Evolutionary conservation across 2,329 filamentous ascomycete genomes (phyloP), one percentile per base, ranked within the genome.

Genomic region (Nigrospora oryzae): DNA sequence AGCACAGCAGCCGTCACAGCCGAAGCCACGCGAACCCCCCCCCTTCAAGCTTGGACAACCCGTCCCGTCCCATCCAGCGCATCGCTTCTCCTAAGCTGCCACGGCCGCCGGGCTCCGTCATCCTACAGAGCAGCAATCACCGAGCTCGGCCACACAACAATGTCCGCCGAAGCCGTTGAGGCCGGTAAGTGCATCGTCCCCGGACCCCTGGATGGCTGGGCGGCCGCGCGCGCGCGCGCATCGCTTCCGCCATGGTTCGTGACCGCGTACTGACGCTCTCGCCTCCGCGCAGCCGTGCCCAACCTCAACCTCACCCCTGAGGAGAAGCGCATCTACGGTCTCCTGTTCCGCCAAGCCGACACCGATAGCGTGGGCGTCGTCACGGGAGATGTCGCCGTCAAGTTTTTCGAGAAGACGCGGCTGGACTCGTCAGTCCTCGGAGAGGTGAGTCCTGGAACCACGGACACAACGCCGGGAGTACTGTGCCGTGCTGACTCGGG

Each of bases 331-430:
- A 81, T 87, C 48, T 98, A 94, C 66, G 88, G 86, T 56, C 89
- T 93, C 66, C 83, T 98, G 51, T 96, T 98, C 69, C 83, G 86
- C 64, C 84, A 89, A 58, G 93, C 93, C 53, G 93, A 98, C 67
- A 86, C 84, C 48, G 93, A 96, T 56, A 86, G 81, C 62, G 84
- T 95, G 46, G 89, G 90, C 45, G 89, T 97, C 52, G 88, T 98
- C 32, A 96, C 93, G 15, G 93, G 93, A 65, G 93, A 98, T 67
- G 79, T 94, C 49, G 93, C 93, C 47, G 90, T 98, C 64, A 88
- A 89, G 63, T 97, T 98, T 73, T 98, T 98, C 62, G 90, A 97
- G 67, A 93, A 93, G 74, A 97, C 93, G 38, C 84, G 86, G 55
- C 75, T 98, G 40, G 82, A 91, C 49, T 88, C 90, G 44, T 82